A percentile compares a stretch with the other conserved stretches of the same genome.
These are phyloP conservation scores for Endoconidiophora laricicola DNA, from an alignment of 2,329 filamentous ascomycete genomes.

Conservation along the genomic window DNA sequence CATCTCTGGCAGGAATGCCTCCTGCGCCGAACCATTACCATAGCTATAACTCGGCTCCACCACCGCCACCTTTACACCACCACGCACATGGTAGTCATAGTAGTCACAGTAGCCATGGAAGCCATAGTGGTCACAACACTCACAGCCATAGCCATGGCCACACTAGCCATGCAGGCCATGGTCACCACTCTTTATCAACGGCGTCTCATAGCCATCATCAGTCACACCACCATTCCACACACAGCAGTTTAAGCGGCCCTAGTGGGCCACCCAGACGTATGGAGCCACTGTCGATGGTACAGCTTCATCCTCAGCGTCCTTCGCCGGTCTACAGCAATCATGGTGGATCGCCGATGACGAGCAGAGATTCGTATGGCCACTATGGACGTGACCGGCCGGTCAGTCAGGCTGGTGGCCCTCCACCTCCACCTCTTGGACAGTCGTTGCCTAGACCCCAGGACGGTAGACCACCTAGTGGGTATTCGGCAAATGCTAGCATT, in stretches of 20 bases:
- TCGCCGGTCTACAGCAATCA: neutral
- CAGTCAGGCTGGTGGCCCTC: neutral
- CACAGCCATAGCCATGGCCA: neutral
- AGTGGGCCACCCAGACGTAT: neutral
- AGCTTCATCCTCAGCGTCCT: slow-evolving; percentile 3
- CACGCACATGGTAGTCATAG: slow-evolving; percentile 8
- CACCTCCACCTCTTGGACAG: neutral
- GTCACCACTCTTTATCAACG: slow-evolving; percentile 1
- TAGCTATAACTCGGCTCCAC: neutral
- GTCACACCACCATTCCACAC: slow-evolving; percentile 6
- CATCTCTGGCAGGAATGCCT: slow-evolving; percentile 23
- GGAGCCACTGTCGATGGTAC: slow-evolving; percentile 3
- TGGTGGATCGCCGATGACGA: slow-evolving; percentile 4
- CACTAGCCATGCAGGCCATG: neutral
- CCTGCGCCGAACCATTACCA: slow-evolving; percentile 17
- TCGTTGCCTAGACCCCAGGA: slow-evolving; percentile 19
- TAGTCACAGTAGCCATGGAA: slow-evolving; percentile 9
- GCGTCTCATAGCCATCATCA: neutral
- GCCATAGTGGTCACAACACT: slow-evolving; percentile 4
- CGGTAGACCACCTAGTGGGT: slow-evolving; percentile 35
- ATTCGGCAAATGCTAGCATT: slow-evolving; percentile 38
- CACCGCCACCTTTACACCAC: slow-evolving; percentile 4
- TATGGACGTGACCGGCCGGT: slow-evolving; percentile 3
- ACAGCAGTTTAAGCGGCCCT: slow-evolving; percentile 2
- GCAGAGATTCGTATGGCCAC: slow-evolving; percentile 18